phyloP scores from a whole-genome alignment of 208 protist species.

The Acanthamoeba quina region DNA sequence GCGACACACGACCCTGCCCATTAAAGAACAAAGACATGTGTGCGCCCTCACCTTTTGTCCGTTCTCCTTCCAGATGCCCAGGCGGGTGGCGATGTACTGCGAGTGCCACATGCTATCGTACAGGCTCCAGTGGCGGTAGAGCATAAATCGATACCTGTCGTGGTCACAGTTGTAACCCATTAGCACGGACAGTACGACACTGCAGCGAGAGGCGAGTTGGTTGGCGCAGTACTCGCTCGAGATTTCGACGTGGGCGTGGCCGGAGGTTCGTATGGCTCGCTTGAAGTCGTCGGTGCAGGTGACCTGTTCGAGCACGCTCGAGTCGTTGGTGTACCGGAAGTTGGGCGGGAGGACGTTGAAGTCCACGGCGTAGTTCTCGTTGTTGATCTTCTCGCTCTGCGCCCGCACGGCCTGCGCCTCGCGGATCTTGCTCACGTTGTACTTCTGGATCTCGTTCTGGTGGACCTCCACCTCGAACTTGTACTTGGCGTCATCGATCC shows the following conservation, averaged over 20 bases:
- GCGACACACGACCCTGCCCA: background rate
- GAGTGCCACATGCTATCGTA: constrained; percentile 85
- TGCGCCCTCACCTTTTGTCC: constrained; percentile 32
- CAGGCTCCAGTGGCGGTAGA: constrained; percentile 85
- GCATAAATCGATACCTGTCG: constrained; percentile 78
- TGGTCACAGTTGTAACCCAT: background rate
- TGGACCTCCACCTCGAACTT: constrained; percentile 70
- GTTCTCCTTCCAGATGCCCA: constrained; percentile 81
- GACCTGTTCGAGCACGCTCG: constrained; percentile 54
- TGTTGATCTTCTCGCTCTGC: constrained; percentile 54
- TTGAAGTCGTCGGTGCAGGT: constrained; percentile 64
- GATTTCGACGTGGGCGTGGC: constrained; percentile 42
- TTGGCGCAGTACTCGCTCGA: background rate
- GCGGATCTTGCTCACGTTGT: constrained; percentile 70
- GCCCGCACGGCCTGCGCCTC: background rate
- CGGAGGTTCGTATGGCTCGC: background rate
- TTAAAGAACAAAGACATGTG: background rate
- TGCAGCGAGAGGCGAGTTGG: background rate
- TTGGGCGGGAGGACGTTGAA: constrained; percentile 24
- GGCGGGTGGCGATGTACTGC: constrained; percentile 78
- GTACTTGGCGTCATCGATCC: constrained; percentile 69
- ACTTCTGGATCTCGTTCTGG: constrained; percentile 71
- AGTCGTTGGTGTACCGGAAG: constrained; percentile 44
- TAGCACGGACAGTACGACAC: background rate
- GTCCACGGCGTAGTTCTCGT: constrained; percentile 66